These are phyloP conservation scores for Globomyces sp. DNA, from an alignment of 371 early-diverging fungal genomes.

Conservation along the genomic window DNA sequence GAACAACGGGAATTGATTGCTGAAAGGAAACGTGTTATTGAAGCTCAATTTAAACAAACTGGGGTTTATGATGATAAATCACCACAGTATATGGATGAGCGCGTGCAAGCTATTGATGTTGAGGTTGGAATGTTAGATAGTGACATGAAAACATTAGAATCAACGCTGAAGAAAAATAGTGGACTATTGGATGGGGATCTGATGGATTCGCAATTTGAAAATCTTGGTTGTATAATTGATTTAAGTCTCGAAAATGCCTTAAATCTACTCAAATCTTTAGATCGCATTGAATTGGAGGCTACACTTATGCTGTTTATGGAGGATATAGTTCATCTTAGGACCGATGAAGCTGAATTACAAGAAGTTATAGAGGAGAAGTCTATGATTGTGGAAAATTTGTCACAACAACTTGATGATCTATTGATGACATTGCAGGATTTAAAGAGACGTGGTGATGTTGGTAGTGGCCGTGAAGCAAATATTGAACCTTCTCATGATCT, in stretches of 20 bases:
- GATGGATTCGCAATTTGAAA: constrained; percentile 21
- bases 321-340: constrained; percentile 68
- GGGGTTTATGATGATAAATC: constrained; percentile 55
- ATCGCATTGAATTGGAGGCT: constrained; percentile 64
- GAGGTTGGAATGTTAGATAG: constrained; percentile 64
- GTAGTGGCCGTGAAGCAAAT: no score
- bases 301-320: constrained; percentile 73
- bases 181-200: constrained; percentile 50
- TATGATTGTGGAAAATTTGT: no score
- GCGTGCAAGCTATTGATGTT: constrained; percentile 78
- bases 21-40: constrained; percentile 68
- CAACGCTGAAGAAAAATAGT: constrained; percentile 50
- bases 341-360: constrained; percentile 58
- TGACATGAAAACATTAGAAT: constrained; percentile 39
- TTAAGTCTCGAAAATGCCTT: constrained; percentile 60
- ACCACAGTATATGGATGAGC: constrained; percentile 75
- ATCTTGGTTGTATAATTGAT: constrained; percentile 23
- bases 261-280: constrained; percentile 66
- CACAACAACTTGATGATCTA: no score
- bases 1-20: constrained; percentile 69
- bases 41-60: constrained; percentile 58
- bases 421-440: no score
- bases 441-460: no score
- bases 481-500: no score
- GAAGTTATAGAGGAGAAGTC: constrained; percentile 55